Evolutionary conservation across 768 basidiomycete genomes (phyloP).

Genomic region (Termitomyces sp.): DNA sequence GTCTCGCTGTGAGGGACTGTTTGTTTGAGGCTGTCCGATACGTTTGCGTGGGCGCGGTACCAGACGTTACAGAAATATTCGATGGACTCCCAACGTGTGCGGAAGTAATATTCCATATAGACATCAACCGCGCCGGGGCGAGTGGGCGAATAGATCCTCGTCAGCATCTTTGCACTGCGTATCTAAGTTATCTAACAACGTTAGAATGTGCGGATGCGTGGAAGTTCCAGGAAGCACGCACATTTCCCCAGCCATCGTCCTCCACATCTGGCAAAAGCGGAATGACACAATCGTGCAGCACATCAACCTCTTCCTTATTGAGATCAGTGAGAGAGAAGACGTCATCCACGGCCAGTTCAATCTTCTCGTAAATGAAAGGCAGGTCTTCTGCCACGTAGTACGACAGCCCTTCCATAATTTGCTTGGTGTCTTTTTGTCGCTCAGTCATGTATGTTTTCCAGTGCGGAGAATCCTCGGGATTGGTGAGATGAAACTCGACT

Average conservation of each 20-base stretch:
- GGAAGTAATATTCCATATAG: neutral
- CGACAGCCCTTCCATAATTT: neutral
- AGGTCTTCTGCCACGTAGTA: neutral
- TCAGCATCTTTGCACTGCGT: neutral
- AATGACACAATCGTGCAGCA: neutral
- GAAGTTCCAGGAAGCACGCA: too few species aligned
- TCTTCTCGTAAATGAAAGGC: constrained; percentile 3
- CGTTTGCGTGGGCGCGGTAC: too few species aligned
- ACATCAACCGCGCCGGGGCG: neutral
- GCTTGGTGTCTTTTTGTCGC: neutral
- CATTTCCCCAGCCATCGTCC: too few species aligned
- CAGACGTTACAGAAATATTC: neutral
- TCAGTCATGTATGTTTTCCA: constrained; percentile 2
- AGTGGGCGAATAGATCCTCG: constrained; percentile 1
- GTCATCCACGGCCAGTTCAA: neutral
- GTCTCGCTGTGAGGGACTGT: too few species aligned
- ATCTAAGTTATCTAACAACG: neutral
- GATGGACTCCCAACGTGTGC: neutral
- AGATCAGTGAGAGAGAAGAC: neutral
- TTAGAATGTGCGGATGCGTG: neutral
- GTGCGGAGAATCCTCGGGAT: neutral
- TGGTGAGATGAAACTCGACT: constrained; percentile 3
- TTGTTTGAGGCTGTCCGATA: too few species aligned
- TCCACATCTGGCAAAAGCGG: too few species aligned
- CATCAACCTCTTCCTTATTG: neutral